These are phyloP conservation scores for Aspergillus persii DNA, from an alignment of 2,329 filamentous ascomycete species.

Conservation along the genomic window DNA sequence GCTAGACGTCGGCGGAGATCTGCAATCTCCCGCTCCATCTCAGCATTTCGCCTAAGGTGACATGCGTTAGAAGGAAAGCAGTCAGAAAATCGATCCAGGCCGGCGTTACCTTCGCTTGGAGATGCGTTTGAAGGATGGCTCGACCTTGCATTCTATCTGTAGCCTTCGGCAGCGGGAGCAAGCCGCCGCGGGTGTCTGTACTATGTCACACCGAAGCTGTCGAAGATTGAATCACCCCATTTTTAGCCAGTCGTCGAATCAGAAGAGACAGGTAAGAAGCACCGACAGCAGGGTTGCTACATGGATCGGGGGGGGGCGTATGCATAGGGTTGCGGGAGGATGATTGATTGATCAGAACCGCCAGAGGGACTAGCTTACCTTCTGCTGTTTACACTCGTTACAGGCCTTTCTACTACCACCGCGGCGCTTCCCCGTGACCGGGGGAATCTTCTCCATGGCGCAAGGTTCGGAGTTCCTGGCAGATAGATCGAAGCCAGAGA, in stretches of 20 bases:
- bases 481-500: constrained; percentile 29
- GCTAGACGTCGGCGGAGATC: constrained; percentile 47
- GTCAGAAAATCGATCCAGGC: neutral
- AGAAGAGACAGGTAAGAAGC: neutral
- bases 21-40: constrained; percentile 58
- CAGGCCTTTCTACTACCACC: constrained; percentile 53
- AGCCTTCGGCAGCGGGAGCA: constrained; percentile 63
- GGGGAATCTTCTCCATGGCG: constrained; percentile 41
- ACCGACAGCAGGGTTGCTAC: neutral
- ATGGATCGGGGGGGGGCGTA: neutral
- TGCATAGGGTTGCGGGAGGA: constrained; percentile 4
- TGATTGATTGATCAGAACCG: neutral
- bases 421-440: constrained; percentile 49
- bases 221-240: constrained; percentile 4
- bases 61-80: constrained; percentile 10
- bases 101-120: constrained; percentile 53
- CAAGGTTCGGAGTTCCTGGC: constrained; percentile 32
- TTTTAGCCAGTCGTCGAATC: constrained; percentile 15
- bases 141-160: constrained; percentile 62
- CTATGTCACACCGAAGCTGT: constrained; percentile 65
- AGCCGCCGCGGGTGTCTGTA: constrained; percentile 60
- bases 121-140: constrained; percentile 64
- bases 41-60: constrained; percentile 56
- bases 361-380: constrained; percentile 46
- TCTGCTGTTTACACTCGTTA: constrained; percentile 68